Evolutionary conservation across 805 yeast genomes (phyloP).

Genomic region (Candida succiphila): DNA sequence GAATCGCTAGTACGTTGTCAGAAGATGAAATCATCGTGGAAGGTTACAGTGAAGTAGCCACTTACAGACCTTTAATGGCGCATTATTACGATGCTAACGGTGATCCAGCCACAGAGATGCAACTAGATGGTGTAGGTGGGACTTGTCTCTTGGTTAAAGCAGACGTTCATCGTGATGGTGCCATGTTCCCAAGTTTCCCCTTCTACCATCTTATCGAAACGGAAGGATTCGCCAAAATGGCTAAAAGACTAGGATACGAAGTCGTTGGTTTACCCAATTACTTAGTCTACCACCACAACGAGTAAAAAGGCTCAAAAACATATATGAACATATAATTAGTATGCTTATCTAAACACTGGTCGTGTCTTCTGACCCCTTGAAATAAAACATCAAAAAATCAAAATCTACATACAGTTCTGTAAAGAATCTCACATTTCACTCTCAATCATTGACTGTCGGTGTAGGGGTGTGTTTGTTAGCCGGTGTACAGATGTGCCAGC

Average conservation of each 20-base stretch:
- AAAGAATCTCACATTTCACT: no score
- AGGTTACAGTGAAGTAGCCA: slow-evolving; percentile 89
- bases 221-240: slow-evolving; percentile 98
- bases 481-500: no score
- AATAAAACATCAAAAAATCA: no score
- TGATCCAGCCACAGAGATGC: slow-evolving; percentile 58
- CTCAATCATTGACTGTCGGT: no score
- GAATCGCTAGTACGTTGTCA: slow-evolving; percentile 58
- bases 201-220: slow-evolving; percentile 95
- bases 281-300: slow-evolving; percentile 85
- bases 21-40: slow-evolving; percentile 93
- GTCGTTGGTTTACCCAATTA: slow-evolving; percentile 92
- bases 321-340: no score
- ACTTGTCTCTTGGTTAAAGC: slow-evolving; percentile 94
- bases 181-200: slow-evolving; percentile 98
- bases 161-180: slow-evolving; percentile 98
- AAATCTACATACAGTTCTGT: no score
- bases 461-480: no score
- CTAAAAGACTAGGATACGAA: slow-evolving; percentile 84
- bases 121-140: slow-evolving; percentile 96
- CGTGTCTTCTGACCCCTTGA: no score
- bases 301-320: slow-evolving; percentile 28
- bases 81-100: slow-evolving; percentile 64
- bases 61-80: slow-evolving; percentile 94
- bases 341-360: no score